phyloP scores from a whole-genome alignment of 768 basidiomycete genomes.

The Trametes elegans region DNA sequence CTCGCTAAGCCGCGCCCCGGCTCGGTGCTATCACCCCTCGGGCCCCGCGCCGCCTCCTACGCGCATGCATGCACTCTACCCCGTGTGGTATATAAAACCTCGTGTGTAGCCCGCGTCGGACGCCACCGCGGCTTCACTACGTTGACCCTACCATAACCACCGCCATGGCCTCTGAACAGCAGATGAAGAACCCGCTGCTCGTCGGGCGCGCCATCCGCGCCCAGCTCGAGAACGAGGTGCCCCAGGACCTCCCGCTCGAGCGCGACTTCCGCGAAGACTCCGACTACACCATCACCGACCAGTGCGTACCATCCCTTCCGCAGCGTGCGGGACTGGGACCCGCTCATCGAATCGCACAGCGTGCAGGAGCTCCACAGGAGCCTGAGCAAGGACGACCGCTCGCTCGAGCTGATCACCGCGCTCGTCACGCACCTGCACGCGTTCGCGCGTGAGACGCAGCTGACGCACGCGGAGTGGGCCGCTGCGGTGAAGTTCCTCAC shows the following conservation, averaged over 20 bases:
- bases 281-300: slow-evolving; percentile 36
- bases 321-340: too few species aligned
- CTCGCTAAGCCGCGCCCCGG: neutral
- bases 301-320: slow-evolving; percentile 14
- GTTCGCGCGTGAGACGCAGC: slow-evolving; percentile 36
- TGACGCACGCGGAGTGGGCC: slow-evolving; percentile 40
- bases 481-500: slow-evolving; percentile 37
- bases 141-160: neutral
- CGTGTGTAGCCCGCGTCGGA: neutral
- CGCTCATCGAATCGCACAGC: slow-evolving; percentile 1
- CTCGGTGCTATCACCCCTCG: neutral
- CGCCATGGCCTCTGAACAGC: slow-evolving; percentile 31
- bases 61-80: too few species aligned
- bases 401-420: slow-evolving; percentile 30
- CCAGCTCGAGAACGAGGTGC: slow-evolving; percentile 34
- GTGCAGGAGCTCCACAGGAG: slow-evolving; percentile 31
- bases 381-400: slow-evolving; percentile 30
- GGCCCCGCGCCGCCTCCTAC: slow-evolving; percentile 8
- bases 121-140: neutral
- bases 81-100: slow-evolving; percentile 11
- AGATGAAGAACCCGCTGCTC: slow-evolving; percentile 33
- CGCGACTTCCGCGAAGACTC: slow-evolving; percentile 34
- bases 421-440: slow-evolving; percentile 37
- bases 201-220: slow-evolving; percentile 36
- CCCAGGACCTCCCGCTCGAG: slow-evolving; percentile 33